phyloP scores from a whole-genome alignment of 2,329 filamentous ascomycete species.

The Amylocarpus encephaloides region DNA sequence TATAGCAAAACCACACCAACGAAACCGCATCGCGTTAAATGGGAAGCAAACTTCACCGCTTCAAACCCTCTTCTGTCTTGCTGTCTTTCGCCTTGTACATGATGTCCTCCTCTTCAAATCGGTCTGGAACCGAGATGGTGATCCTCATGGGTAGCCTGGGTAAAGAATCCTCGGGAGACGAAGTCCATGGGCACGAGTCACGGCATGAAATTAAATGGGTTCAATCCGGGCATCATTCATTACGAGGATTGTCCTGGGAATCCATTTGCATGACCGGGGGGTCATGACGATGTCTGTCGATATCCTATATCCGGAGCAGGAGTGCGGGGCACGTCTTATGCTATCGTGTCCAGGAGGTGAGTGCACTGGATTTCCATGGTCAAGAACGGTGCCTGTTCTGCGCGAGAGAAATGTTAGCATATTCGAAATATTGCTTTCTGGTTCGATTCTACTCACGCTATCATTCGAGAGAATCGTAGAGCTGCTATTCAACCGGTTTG shows the following conservation, averaged over 20 bases:
- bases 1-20: neutral
- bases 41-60: slow-evolving; percentile 1
- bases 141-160: neutral
- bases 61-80: slow-evolving; percentile 1
- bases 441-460: neutral
- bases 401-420: no score
- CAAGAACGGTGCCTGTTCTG: neutral
- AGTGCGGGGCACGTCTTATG: slow-evolving; percentile 21
- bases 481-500: slow-evolving; percentile 23
- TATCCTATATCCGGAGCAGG: slow-evolving; percentile 10
- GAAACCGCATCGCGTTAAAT: slow-evolving; percentile 2
- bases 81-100: neutral
- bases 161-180: neutral
- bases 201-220: neutral
- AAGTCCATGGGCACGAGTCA: slow-evolving; percentile 1
- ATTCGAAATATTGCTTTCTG: no score
- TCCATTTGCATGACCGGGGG: slow-evolving; percentile 25
- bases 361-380: neutral
- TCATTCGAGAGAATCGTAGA: neutral
- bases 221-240: slow-evolving; percentile 2
- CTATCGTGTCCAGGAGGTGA: neutral
- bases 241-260: slow-evolving; percentile 17
- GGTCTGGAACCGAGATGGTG: neutral
- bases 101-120: neutral
- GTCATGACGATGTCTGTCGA: slow-evolving; percentile 26